Conservation (phyloP, 1,284 basidiomycete genomes). For the Sutorius eximius region DNA sequence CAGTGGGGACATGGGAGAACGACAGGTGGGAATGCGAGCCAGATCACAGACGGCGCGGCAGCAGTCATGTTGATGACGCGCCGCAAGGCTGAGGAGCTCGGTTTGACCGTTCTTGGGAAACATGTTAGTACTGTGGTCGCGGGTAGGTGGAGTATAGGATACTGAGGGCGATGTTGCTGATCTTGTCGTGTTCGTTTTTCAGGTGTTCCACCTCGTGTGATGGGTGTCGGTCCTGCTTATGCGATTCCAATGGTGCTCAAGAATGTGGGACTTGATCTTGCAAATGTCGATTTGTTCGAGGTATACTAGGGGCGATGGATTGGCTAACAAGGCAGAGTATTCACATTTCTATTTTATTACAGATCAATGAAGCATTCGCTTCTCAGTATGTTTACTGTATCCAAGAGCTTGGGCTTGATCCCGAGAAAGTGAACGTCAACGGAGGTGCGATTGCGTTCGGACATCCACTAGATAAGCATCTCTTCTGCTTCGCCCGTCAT, state of each 20-base stretch:
- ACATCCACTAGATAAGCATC: constrained; percentile 77
- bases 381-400: constrained; percentile 86
- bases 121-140: constrained; percentile 74
- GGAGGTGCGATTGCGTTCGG: constrained; percentile 88
- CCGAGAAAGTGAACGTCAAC: constrained; percentile 81
- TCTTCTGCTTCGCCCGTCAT: constrained; percentile 1
- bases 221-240: constrained; percentile 79
- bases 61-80: constrained; percentile 87
- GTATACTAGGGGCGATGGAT: constrained; percentile 32
- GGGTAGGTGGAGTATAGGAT: constrained; percentile 42
- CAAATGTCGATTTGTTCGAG: constrained; percentile 83
- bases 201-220: constrained; percentile 76
- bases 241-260: constrained; percentile 74
- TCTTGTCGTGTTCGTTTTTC: neutral
- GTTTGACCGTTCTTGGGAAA: constrained; percentile 74
- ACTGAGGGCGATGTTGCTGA: neutral
- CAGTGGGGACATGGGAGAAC: constrained; percentile 80
- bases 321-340: neutral
- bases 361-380: constrained; percentile 93
- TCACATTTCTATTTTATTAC: neutral
- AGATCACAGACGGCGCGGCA: constrained; percentile 87
- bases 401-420: constrained; percentile 69
- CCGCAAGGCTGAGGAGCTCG: constrained; percentile 77
- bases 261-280: constrained; percentile 59
- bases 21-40: constrained; percentile 88